Conservation (phyloP, 2,329 filamentous ascomycete genomes). For the Fusarium domesticum region DNA sequence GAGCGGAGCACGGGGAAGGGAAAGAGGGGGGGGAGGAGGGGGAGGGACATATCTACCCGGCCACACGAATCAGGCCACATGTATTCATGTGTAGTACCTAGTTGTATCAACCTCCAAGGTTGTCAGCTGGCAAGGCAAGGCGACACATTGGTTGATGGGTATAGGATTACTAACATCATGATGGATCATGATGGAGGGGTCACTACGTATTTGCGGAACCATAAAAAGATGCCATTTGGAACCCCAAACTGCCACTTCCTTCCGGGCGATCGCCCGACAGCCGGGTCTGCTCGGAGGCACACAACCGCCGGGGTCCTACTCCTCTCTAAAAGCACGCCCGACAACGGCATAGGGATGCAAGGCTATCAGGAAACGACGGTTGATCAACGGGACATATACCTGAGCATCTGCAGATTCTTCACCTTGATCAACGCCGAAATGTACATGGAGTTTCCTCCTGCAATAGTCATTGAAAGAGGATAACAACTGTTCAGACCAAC, state of each 20-base stretch:
- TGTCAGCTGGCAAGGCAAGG: background rate
- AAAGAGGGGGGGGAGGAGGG: background rate
- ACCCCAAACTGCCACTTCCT: constrained; percentile 5
- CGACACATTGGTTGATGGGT: constrained; percentile 8
- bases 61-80: background rate
- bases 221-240: background rate
- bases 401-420: background rate
- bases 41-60: background rate
- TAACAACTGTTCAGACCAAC: background rate
- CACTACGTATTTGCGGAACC: too few relatives aligned
- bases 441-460: background rate
- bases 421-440: background rate
- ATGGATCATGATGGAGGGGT: constrained; percentile 22
- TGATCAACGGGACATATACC: too few relatives aligned
- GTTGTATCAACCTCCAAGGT: background rate
- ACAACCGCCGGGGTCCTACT: constrained; percentile 8
- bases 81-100: background rate
- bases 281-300: constrained; percentile 19
- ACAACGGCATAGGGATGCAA: constrained; percentile 14
- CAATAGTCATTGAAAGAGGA: background rate
- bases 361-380: constrained; percentile 5
- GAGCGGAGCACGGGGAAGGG: background rate
- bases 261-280: constrained; percentile 31
- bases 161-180: constrained; percentile 19
- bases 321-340: constrained; percentile 10